Conservation (phyloP, 192 early-diverging fungal species). For the Allomyces macrogynus region DNA sequence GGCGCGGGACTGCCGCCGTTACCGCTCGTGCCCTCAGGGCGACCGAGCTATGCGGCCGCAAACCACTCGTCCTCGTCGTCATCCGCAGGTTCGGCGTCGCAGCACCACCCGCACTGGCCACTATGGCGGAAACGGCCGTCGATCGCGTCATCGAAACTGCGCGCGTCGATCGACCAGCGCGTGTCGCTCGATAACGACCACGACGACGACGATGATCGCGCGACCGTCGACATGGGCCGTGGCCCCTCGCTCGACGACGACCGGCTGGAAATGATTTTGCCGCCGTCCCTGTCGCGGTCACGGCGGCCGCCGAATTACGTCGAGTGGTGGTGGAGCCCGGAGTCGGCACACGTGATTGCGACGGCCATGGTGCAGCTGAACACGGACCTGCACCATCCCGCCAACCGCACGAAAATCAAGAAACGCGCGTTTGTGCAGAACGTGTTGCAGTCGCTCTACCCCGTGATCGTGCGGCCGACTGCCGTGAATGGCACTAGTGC, state of each 20-base stretch:
- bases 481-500: too few relatives aligned
- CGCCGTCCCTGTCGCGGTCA: background rate
- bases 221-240: background rate
- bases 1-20: background rate
- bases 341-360: background rate
- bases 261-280: background rate
- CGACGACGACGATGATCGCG: background rate
- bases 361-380: background rate
- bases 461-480: too few relatives aligned
- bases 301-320: background rate
- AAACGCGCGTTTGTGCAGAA: too few relatives aligned
- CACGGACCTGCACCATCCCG: too few relatives aligned
- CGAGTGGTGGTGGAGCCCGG: background rate
- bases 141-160: background rate
- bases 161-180: too few relatives aligned
- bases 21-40: too few relatives aligned
- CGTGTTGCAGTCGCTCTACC: too few relatives aligned
- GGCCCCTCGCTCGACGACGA: background rate
- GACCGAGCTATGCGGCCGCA: background rate
- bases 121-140: background rate
- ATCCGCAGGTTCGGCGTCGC: background rate
- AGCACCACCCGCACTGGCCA: background rate
- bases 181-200: too few relatives aligned
- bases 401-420: too few relatives aligned
- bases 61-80: background rate